Percentiles rank a stretch among this genome's conserved stretches.
phyloP scores from a whole-genome alignment of 2,329 filamentous ascomycete species.

The Colletotrichum shisoi region DNA sequence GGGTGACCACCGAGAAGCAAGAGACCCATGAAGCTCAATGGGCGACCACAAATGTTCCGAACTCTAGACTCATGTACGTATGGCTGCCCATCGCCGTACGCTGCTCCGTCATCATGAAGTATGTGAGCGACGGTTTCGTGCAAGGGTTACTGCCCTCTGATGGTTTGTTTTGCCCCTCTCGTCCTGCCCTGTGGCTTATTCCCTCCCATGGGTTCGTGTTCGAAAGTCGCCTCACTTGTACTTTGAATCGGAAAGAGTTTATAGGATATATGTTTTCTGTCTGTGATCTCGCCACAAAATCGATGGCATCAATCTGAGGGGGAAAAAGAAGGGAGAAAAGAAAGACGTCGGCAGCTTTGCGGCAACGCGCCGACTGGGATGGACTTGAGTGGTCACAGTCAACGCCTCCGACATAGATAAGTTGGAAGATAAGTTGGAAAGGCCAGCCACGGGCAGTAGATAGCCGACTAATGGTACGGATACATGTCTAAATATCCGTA shows the following conservation, averaged over 20 bases:
- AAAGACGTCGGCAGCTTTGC: neutral
- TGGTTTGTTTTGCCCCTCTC: neutral
- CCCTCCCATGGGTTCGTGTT: neutral
- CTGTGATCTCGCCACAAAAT: neutral
- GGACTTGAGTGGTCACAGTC: neutral
- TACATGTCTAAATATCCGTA: no score
- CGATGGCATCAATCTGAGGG: neutral
- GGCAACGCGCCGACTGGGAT: slow-evolving; percentile 1
- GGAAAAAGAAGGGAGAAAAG: neutral
- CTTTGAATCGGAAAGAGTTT: no score
- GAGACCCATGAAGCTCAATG: neutral
- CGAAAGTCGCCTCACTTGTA: neutral
- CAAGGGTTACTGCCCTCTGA: neutral
- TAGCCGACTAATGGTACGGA: no score
- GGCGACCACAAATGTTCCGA: neutral
- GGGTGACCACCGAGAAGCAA: slow-evolving; percentile 1
- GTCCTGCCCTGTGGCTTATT: neutral
- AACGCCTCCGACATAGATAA: neutral
- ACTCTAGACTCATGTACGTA: neutral
- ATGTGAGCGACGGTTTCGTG: neutral
- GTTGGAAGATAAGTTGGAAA: slow-evolving; percentile 1
- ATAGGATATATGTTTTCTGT: no score
- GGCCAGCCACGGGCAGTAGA: slow-evolving; percentile 15
- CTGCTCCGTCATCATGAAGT: neutral
- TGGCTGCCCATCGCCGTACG: neutral